Evolutionary conservation across 495 filamentous ascomycete genomes (phyloP).

Genomic region (Penicillium ucsense): DNA sequence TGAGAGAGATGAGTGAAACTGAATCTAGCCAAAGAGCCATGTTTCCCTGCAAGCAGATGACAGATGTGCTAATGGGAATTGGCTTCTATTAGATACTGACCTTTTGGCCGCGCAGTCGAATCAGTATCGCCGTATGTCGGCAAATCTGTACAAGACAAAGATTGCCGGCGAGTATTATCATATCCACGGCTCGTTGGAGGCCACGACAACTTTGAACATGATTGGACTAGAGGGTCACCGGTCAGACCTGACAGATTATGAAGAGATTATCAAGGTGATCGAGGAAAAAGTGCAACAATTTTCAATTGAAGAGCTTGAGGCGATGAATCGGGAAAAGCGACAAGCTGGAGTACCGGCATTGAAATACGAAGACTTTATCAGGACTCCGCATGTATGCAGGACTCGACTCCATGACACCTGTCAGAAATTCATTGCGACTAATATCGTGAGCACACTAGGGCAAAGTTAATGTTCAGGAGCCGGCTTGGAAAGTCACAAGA

Average conservation of each 20-base stretch:
- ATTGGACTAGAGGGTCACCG: conserved; percentile 55
- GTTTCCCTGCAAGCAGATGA: too few relatives aligned
- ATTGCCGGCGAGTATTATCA: conserved; percentile 59
- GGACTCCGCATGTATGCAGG: conserved; percentile 46
- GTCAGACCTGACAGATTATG: conserved; percentile 56
- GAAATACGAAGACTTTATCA: conserved; percentile 54
- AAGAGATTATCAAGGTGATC: conserved; percentile 56
- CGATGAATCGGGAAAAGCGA: conserved; percentile 47
- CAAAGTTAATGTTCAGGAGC: conserved; percentile 34
- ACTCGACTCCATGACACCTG: not conserved
- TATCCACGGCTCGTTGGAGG: conserved; percentile 69
- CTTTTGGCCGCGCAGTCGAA: conserved; percentile 59
- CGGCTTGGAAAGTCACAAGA: conserved; percentile 44
- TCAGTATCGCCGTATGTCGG: conserved; percentile 63
- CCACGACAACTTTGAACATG: conserved; percentile 58
- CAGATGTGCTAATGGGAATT: too few relatives aligned
- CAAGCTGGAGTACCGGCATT: conserved; percentile 61
- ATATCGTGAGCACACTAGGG: conserved; percentile 26
- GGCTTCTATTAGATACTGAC: conserved; percentile 50
- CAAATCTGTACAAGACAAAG: conserved; percentile 65
- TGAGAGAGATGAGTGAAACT: too few relatives aligned
- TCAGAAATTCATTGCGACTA: not conserved
- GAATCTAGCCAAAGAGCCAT: too few relatives aligned
- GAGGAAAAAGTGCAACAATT: conserved; percentile 55
- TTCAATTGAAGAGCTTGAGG: conserved; percentile 53